Percentiles rank a stretch among this genome's conserved stretches.
Evolutionary conservation across 768 basidiomycete species (phyloP).

Genomic region (Scleroderma citrinum): DNA sequence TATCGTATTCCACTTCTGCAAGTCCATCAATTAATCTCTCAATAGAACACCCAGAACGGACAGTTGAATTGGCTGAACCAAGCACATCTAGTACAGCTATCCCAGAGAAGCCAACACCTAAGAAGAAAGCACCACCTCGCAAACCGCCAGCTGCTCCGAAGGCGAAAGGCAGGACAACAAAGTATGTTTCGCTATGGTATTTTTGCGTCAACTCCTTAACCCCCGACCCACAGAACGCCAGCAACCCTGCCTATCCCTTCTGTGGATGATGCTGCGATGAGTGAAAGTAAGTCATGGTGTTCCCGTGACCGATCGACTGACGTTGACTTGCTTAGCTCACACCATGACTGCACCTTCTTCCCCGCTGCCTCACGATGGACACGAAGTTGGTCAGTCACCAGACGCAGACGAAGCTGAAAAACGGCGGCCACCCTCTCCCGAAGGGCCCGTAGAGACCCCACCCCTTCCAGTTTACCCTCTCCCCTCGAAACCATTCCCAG

Average conservation of each 20-base stretch:
- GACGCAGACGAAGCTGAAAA: conserved; percentile 40
- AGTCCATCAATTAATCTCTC: conserved; percentile 9
- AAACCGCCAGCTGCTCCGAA: conserved; percentile 36
- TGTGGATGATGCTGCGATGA: conserved; percentile 47
- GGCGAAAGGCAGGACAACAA: conserved; percentile 28
- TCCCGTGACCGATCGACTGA: not conserved
- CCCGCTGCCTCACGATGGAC: conserved; percentile 46
- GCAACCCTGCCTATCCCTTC: conserved; percentile 29
- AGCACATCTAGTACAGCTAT: conserved; percentile 6
- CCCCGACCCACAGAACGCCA: conserved; percentile 22
- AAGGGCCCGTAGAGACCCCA: conserved; percentile 40
- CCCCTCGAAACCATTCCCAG: conserved; percentile 78
- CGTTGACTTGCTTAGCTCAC: conserved; percentile 37
- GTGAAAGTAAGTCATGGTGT: conserved; percentile 47
- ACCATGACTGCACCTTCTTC: conserved; percentile 72
- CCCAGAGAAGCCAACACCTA: conserved; percentile 33
- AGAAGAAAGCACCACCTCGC: conserved; percentile 43
- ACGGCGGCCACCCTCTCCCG: conserved; percentile 23
- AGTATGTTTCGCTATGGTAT: conserved; percentile 16
- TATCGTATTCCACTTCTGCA: conserved; percentile 19
- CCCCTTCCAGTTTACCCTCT: conserved; percentile 72
- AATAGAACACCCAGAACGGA: conserved; percentile 26
- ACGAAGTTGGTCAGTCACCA: conserved; percentile 35
- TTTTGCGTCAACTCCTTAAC: not conserved
- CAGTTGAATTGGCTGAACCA: conserved; percentile 18